These are phyloP conservation scores for Polysphondylium violaceum DNA, from an alignment of 78 protist species.

Conservation along the genomic window DNA sequence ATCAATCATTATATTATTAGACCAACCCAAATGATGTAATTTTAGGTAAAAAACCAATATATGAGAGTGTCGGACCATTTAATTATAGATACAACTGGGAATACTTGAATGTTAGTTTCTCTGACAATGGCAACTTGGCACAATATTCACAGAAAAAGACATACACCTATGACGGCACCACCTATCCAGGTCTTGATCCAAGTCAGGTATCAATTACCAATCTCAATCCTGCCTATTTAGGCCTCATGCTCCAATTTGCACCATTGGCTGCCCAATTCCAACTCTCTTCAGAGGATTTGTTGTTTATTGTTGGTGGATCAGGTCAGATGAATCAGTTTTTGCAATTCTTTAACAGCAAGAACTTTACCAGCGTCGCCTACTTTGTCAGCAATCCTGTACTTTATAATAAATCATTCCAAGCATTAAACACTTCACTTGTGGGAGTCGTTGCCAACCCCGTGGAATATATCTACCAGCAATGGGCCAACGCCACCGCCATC, in stretches of 20 bases:
- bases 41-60: slow-evolving; percentile 12
- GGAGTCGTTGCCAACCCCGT: neutral
- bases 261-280: neutral
- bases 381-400: neutral
- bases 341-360: neutral
- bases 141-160: slow-evolving; percentile 12
- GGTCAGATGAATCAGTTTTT: neutral
- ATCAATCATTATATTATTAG: neutral
- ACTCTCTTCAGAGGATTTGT: slow-evolving; percentile 9
- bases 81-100: slow-evolving; percentile 52
- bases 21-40: slow-evolving; percentile 43
- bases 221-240: slow-evolving; percentile 47
- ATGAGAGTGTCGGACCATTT: slow-evolving; percentile 43
- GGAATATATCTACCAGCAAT: neutral
- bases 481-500: slow-evolving; percentile 35
- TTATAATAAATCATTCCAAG: too few relatives aligned
- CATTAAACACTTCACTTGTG: too few relatives aligned
- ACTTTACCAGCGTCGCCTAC: slow-evolving; percentile 5
- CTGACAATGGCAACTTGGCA: slow-evolving; percentile 28
- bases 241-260: neutral
- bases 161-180: neutral
- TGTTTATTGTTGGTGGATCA: neutral
- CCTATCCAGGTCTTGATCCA: neutral
- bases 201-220: slow-evolving; percentile 4
- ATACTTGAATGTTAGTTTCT: slow-evolving; percentile 26